Percentiles rank a stretch among this genome's conserved stretches.
Evolutionary conservation across 192 early-diverging fungal species (phyloP).

Genomic region (Glomus cerebriforme): DNA sequence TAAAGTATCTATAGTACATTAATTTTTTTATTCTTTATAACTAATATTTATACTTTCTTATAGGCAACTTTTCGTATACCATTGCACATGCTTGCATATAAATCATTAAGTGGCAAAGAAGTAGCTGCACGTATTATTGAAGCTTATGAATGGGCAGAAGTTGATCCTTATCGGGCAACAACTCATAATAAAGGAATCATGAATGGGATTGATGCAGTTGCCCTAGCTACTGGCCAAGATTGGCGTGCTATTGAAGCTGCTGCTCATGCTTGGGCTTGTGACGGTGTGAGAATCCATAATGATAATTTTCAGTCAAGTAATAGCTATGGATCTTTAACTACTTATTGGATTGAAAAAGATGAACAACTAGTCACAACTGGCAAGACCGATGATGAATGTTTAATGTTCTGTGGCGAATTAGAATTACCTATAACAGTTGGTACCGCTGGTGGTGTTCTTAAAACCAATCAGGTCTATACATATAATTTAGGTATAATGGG

Average conservation of each 20-base stretch:
- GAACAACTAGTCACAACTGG: slow-evolving; percentile 36
- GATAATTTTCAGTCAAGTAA: slow-evolving; percentile 36
- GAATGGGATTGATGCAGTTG: slow-evolving; percentile 81
- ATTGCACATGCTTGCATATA: slow-evolving; percentile 62
- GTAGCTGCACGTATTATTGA: slow-evolving; percentile 68
- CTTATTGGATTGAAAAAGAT: slow-evolving; percentile 72
- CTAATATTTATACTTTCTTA: neutral
- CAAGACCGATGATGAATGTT: slow-evolving; percentile 31
- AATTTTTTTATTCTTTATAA: slow-evolving; percentile 16
- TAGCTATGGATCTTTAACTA: slow-evolving; percentile 63
- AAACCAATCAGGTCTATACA: slow-evolving; percentile 69
- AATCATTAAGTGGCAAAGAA: slow-evolving; percentile 59
- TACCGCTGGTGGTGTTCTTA: slow-evolving; percentile 73
- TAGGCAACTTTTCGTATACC: slow-evolving; percentile 63
- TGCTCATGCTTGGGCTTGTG: slow-evolving; percentile 67
- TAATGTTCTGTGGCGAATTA: slow-evolving; percentile 66
- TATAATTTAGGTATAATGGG: slow-evolving; percentile 69
- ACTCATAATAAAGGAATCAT: slow-evolving; percentile 84
- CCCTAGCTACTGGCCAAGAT: slow-evolving; percentile 75
- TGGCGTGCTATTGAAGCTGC: slow-evolving; percentile 78
- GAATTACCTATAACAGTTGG: slow-evolving; percentile 72
- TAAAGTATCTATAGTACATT: neutral
- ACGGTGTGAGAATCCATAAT: neutral
- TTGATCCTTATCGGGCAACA: slow-evolving; percentile 70
- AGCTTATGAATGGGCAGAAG: slow-evolving; percentile 67